Percentiles rank a stretch among this genome's conserved stretches.
phyloP scores from a whole-genome alignment of 768 basidiomycete genomes.

The Brasilioporus rufonigricans region DNA sequence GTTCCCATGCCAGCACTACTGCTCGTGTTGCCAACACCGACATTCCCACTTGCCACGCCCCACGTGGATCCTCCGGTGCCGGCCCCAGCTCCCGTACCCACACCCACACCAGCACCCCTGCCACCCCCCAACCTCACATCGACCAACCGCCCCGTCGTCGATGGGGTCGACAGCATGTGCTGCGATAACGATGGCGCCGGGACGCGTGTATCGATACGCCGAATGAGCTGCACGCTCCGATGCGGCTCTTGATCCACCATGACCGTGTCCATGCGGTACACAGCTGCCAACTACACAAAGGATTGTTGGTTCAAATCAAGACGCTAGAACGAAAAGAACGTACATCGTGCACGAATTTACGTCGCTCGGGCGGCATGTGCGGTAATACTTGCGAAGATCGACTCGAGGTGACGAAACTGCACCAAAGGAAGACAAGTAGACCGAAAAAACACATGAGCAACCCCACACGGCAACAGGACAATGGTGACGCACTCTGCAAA shows the following conservation, averaged over 20 bases:
- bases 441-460: neutral
- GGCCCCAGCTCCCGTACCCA: neutral
- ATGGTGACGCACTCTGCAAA: slow-evolving; percentile 73
- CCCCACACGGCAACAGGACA: no score
- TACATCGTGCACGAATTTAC: slow-evolving; percentile 82
- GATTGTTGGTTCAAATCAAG: neutral
- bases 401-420: slow-evolving; percentile 66
- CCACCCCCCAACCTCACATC: slow-evolving; percentile 43
- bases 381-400: slow-evolving; percentile 73
- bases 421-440: neutral
- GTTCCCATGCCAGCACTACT: neutral
- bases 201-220: slow-evolving; percentile 78
- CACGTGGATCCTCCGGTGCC: neutral
- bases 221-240: slow-evolving; percentile 78
- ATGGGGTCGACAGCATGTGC: slow-evolving; percentile 29
- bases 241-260: slow-evolving; percentile 92
- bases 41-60: neutral
- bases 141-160: slow-evolving; percentile 57
- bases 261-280: slow-evolving; percentile 81
- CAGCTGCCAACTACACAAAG: slow-evolving; percentile 56
- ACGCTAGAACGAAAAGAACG: slow-evolving; percentile 23
- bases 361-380: slow-evolving; percentile 73
- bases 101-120: slow-evolving; percentile 4
- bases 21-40: neutral
- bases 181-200: slow-evolving; percentile 70